Percentiles rank a stretch among this genome's conserved stretches.
Conservation (phyloP, 2,329 filamentous ascomycete genomes). For the Cladosporium phlei region DNA sequence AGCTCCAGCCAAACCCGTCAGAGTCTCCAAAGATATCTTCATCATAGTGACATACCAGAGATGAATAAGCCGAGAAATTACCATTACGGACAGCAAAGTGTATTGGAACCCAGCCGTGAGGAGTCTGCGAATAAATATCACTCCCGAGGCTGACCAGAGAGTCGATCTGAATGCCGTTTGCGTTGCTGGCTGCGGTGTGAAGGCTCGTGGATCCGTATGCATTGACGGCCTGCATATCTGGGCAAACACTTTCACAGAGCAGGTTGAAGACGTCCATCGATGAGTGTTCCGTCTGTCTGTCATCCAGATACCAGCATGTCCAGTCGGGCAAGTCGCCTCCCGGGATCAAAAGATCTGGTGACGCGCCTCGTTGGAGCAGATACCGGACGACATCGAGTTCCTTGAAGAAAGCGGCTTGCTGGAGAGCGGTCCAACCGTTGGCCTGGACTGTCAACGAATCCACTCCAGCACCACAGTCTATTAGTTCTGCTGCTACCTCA, state of each 20-base stretch:
- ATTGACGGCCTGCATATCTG: no score
- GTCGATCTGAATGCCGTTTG: neutral
- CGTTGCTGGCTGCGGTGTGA: neutral
- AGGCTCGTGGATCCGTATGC: neutral
- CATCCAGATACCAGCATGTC: neutral
- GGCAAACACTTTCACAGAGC: neutral
- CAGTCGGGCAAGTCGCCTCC: no score
- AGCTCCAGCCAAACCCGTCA: neutral
- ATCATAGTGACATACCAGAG: neutral
- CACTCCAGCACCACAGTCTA: slow-evolving; percentile 16
- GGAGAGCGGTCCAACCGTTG: slow-evolving; percentile 18
- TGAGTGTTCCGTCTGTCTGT: neutral
- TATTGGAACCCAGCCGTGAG: neutral
- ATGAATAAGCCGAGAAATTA: neutral
- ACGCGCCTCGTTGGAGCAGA: neutral
- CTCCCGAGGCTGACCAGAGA: neutral
- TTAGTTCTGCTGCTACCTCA: slow-evolving; percentile 16
- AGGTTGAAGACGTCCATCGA: neutral
- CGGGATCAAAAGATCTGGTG: neutral
- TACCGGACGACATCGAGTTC: neutral
- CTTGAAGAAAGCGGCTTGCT: slow-evolving; percentile 14
- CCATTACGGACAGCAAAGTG: neutral
- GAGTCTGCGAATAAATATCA: neutral
- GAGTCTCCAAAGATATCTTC: neutral
- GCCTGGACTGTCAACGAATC: slow-evolving; percentile 21